Evolutionary conservation across 139 green algal species (phyloP).

Genomic region (Pleodorina starrii): DNA sequence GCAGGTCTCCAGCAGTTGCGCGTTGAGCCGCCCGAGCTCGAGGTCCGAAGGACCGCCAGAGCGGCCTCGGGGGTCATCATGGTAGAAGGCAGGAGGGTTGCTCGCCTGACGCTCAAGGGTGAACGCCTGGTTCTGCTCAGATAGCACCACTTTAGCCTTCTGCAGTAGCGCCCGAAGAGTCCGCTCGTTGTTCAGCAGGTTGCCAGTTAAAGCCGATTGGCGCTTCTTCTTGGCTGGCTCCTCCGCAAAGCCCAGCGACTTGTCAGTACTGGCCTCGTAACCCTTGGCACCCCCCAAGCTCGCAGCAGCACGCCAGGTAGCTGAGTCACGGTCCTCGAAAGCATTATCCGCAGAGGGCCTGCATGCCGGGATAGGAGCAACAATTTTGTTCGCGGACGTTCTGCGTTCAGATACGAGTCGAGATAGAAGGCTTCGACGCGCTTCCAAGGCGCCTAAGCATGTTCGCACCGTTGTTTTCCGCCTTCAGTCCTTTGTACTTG

Average conservation of each 20-base stretch:
- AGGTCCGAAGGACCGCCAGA: background rate
- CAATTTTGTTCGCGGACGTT: no score
- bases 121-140: conserved; percentile 15
- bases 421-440: background rate
- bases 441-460: no score
- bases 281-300: background rate
- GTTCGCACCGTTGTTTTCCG: background rate
- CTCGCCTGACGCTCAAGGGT: background rate
- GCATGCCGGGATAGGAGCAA: background rate
- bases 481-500: conserved; percentile 9
- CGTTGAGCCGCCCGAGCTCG: background rate
- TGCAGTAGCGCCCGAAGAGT: conserved; percentile 31
- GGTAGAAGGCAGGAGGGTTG: background rate
- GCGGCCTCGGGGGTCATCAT: no score
- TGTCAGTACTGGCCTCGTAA: background rate
- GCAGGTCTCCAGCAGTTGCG: conserved; percentile 16
- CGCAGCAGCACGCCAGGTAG: background rate
- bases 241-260: background rate
- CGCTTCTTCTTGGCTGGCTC: background rate
- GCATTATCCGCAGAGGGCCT: background rate
- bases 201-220: background rate
- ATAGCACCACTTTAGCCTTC: conserved; percentile 17
- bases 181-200: conserved; percentile 25
- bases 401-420: background rate
- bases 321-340: background rate